These are phyloP conservation scores for Penicillium psychrofluorescens DNA, from an alignment of 495 filamentous ascomycete genomes.

Conservation along the genomic window DNA sequence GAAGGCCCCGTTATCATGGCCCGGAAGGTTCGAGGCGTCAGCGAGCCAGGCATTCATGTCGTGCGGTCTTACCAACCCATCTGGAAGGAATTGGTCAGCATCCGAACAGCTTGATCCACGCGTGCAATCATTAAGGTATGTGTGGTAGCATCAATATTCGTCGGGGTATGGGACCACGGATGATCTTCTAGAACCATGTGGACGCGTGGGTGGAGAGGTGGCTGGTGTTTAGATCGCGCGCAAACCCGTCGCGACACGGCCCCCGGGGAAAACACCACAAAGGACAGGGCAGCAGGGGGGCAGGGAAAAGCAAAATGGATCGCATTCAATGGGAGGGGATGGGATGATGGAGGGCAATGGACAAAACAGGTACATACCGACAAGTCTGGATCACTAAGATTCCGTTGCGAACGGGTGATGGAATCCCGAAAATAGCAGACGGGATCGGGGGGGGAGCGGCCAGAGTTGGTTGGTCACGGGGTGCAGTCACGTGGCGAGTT, in stretches of 20 bases:
- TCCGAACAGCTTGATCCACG: background rate
- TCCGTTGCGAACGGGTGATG: conserved; percentile 38
- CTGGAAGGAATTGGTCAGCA: conserved; percentile 28
- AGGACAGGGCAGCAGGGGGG: background rate
- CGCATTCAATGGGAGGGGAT: background rate
- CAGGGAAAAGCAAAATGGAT: background rate
- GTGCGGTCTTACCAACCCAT: conserved; percentile 50
- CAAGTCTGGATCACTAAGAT: conserved; percentile 41
- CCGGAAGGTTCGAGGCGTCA: conserved; percentile 62
- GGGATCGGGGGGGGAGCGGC: conserved; percentile 14
- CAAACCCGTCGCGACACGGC: conserved; percentile 14
- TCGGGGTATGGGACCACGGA: background rate
- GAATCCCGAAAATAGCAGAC: conserved; percentile 36
- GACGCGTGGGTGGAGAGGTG: conserved; percentile 28
- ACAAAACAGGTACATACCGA: conserved; percentile 37
- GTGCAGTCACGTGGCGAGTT: conserved; percentile 29
- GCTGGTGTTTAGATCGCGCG: conserved; percentile 16
- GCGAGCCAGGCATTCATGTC: conserved; percentile 82
- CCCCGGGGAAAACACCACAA: background rate
- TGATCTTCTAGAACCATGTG: conserved; percentile 1
- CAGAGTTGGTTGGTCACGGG: conserved; percentile 17
- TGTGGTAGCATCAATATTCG: background rate
- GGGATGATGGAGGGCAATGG: conserved; percentile 1
- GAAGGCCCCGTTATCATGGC: conserved; percentile 74
- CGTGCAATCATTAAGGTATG: conserved; percentile 7